These are phyloP conservation scores for Wallacemonas sp. DNA, from an alignment of 208 protist species.

Conservation along the genomic window DNA sequence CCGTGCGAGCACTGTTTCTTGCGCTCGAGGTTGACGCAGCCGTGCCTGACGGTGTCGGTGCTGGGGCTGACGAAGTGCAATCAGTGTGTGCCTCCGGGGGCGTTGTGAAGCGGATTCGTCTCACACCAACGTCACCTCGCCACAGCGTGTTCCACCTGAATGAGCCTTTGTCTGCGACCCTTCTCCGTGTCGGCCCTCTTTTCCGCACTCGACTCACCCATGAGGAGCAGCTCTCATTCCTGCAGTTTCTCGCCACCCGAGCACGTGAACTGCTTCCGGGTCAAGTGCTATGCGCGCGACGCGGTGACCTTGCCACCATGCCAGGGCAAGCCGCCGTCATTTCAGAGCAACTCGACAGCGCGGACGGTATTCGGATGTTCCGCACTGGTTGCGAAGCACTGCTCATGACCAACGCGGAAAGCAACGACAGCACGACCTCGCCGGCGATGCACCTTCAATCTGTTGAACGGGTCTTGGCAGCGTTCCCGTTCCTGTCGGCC, in stretches of 20 bases:
- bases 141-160: conserved; percentile 37
- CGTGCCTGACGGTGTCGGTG: too few species aligned
- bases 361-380: conserved; percentile 20
- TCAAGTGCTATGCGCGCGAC: too few species aligned
- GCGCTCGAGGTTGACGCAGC: conserved; percentile 12
- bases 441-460: not conserved
- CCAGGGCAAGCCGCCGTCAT: not conserved
- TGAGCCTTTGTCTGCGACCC: conserved; percentile 46
- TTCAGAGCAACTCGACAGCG: conserved; percentile 1
- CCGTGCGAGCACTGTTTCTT: conserved; percentile 49
- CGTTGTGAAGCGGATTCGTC: too few species aligned
- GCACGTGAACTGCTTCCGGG: not conserved
- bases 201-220: conserved; percentile 20
- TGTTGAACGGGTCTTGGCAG: conserved; percentile 23
- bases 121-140: too few species aligned
- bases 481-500: conserved; percentile 39
- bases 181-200: conserved; percentile 34
- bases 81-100: too few species aligned
- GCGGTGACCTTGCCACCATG: not conserved
- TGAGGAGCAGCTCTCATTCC: conserved; percentile 23
- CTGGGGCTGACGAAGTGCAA: too few species aligned
- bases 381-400: conserved; percentile 41
- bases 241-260: conserved; percentile 13
- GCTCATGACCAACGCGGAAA: conserved; percentile 17
- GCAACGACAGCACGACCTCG: not conserved